Percentiles rank a stretch among this genome's conserved stretches.
These are phyloP conservation scores for Mercurialis annua DNA, from an alignment of 345 rosid genomes.

Conservation along the genomic window DNA sequence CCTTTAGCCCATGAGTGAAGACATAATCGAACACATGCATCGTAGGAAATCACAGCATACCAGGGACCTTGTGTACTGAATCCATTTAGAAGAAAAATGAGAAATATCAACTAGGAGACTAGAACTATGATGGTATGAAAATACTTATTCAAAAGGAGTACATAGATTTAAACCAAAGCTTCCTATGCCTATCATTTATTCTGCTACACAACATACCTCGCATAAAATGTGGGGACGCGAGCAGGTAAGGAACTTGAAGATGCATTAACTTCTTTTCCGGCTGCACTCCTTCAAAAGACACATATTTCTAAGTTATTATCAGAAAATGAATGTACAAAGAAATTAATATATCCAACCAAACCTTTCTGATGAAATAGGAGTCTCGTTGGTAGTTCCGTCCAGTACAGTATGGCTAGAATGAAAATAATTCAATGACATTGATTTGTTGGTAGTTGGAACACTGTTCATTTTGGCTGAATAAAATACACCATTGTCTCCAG, in stretches of 20 bases:
- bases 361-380: slow-evolving; percentile 12
- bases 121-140: not conserved
- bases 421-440: not conserved
- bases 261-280: slow-evolving; percentile 13
- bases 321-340: not conserved
- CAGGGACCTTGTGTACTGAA: slow-evolving; percentile 26
- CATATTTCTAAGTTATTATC: not conserved
- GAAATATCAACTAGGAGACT: not conserved
- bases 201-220: slow-evolving; percentile 18
- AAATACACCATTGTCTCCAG: not conserved
- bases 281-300: slow-evolving; percentile 4
- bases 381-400: slow-evolving; percentile 3
- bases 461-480: not conserved
- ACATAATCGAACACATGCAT: slow-evolving; percentile 27
- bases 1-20: slow-evolving; percentile 29
- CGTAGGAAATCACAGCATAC: slow-evolving; percentile 31
- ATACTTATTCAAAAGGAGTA: not conserved
- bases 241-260: slow-evolving; percentile 16
- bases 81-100: not conserved
- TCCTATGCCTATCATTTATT: not conserved
- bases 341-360: not conserved
- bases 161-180: not conserved
- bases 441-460: not conserved
- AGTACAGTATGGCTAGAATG: not conserved
- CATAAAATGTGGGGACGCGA: slow-evolving; percentile 24